These are phyloP conservation scores for Yamadazyma paraphyllophila DNA, from an alignment of 805 yeast species.

Conservation along the genomic window DNA sequence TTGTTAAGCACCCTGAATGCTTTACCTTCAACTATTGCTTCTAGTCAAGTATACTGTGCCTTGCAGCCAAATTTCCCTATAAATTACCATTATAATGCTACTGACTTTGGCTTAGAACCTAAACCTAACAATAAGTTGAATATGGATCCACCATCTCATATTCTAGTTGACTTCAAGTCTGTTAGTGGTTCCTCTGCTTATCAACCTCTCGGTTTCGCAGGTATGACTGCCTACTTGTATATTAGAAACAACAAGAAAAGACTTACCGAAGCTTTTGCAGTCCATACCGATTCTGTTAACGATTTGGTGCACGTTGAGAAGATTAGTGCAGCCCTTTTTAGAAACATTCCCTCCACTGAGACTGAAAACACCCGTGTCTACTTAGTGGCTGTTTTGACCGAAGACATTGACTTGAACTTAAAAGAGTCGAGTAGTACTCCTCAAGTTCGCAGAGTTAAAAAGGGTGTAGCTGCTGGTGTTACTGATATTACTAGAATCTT, in stretches of 20 bases:
- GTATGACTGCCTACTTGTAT: slow-evolving; percentile 71
- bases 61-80: slow-evolving; percentile 70
- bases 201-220: slow-evolving; percentile 65
- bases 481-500: slow-evolving; percentile 80
- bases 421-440: slow-evolving; percentile 27
- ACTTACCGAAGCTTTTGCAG: slow-evolving; percentile 77
- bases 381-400: slow-evolving; percentile 73
- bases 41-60: slow-evolving; percentile 68
- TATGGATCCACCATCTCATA: slow-evolving; percentile 58
- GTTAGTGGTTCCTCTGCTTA: slow-evolving; percentile 57
- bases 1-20: slow-evolving; percentile 42
- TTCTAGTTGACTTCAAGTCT: slow-evolving; percentile 73
- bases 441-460: slow-evolving; percentile 49
- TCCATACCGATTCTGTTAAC: slow-evolving; percentile 58
- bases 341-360: slow-evolving; percentile 69
- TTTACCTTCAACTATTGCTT: slow-evolving; percentile 59
- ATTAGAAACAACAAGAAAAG: slow-evolving; percentile 61
- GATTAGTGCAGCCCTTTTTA: slow-evolving; percentile 75
- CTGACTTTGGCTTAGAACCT: slow-evolving; percentile 42
- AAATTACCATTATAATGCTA: slow-evolving; percentile 29
- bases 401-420: slow-evolving; percentile 51
- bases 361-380: slow-evolving; percentile 64
- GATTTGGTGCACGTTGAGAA: slow-evolving; percentile 58
- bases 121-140: slow-evolving; percentile 45
- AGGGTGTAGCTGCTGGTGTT: slow-evolving; percentile 87